Base-by-base conservation (phyloP, 2,329 filamentous ascomycete species). In the Cladophialophora psammophila region DNA sequence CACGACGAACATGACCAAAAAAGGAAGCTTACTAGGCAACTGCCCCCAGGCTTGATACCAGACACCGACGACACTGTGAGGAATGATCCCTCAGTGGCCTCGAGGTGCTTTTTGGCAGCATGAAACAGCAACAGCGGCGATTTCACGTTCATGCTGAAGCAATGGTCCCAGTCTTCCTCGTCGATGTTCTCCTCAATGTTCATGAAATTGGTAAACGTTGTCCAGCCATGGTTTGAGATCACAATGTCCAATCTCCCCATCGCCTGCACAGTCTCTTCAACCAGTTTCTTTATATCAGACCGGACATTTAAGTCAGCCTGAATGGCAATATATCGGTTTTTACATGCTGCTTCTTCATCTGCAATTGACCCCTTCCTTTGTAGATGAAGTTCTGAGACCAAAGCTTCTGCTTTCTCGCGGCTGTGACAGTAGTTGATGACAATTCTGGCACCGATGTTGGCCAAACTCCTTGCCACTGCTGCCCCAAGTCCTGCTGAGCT, bases 101-200 rank as follows among this genome's bases (percentile, higher is more conserved):
- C 87, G 18, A 88, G 80, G 53, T 86, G 76, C 45, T 78, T 74
- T 69, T 80, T 82, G 0, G 83, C 81, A 1, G 85, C 85, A 64
- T 87, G 82, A 72, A 88, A 82, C 5, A 89, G 78, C 80, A 82
- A 88, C 32, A 89, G 74, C 71, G 88, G 87, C 4, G 81, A 82
- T 75, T 89, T 89, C 62, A 89, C 87, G 72, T 89, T 89, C 78
- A 88, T 83, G 48, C 83, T 82, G 70, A 85, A 88, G 67, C 83
- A 85, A 5, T 74, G 76, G 71, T 88, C 86, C 86, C 86, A 88
- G 71, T 88, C 86, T 0, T 82, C 82, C 66, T 88, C 86, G 34
- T 61, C 31, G 6, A 70, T 26, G 5, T 68, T 52, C 1, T 72
- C 66, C 0, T 72, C 65, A 1, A 74, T 36, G 34, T 72, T 53